phyloP scores from a whole-genome alignment of 2,329 filamentous ascomycete species.

The Paraphaeosphaeria sporulosa region DNA sequence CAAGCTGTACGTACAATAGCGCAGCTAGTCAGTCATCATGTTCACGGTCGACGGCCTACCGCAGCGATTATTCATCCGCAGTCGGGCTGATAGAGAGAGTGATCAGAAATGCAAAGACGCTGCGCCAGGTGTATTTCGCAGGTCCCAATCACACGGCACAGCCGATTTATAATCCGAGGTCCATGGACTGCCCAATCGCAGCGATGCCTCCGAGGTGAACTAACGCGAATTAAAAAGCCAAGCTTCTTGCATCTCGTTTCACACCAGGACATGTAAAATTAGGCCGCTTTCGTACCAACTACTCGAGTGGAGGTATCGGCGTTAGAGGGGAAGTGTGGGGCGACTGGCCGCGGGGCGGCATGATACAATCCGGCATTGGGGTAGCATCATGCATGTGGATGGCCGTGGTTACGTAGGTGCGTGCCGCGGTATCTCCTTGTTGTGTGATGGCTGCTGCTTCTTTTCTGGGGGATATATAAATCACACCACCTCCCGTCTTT shows the following conservation, averaged over 20 bases:
- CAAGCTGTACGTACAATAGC: too few species aligned
- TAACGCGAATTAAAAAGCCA: neutral
- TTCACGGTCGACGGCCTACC: too few species aligned
- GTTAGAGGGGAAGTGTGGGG: neutral
- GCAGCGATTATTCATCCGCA: too few species aligned
- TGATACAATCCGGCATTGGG: neutral
- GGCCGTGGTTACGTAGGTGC: too few species aligned
- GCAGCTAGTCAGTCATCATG: too few species aligned
- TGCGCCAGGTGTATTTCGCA: neutral
- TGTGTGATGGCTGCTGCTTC: neutral
- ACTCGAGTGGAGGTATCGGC: neutral
- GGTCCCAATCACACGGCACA: too few species aligned
- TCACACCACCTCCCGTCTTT: neutral
- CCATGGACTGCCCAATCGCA: neutral
- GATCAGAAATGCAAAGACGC: too few species aligned
- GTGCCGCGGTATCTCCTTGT: too few species aligned
- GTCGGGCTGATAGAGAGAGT: too few species aligned
- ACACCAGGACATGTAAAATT: neutral
- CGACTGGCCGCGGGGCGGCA: neutral
- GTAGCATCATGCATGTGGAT: neutral
- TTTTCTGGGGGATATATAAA: neutral
- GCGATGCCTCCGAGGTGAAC: neutral
- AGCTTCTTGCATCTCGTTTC: neutral
- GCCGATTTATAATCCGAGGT: neutral
- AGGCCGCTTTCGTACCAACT: neutral